Evolutionary conservation across 129 eudicot species (phyloP).

Genomic region (Cynara cardunculus): DNA sequence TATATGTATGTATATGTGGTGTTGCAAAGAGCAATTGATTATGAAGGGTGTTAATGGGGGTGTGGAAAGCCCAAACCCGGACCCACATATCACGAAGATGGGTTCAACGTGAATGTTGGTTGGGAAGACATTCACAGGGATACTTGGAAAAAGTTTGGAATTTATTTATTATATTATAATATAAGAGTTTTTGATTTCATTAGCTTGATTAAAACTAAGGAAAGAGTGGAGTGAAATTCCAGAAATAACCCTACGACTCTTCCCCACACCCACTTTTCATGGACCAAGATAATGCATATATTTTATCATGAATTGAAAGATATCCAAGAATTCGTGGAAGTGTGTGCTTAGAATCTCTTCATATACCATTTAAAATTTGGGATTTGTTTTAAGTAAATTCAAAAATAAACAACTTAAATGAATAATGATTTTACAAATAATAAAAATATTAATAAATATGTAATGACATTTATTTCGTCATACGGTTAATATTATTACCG

Average conservation of each 20-base stretch:
- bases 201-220: background rate
- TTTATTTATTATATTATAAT: slow-evolving; percentile 1
- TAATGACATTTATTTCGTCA: background rate
- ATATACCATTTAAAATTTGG: slow-evolving; percentile 5
- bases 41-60: slow-evolving; percentile 1
- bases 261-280: slow-evolving; percentile 36
- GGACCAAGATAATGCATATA: slow-evolving; percentile 31
- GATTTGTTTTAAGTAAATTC: background rate
- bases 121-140: slow-evolving; percentile 77
- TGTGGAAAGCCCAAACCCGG: slow-evolving; percentile 43
- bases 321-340: slow-evolving; percentile 34
- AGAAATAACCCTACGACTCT: slow-evolving; percentile 27
- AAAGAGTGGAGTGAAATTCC: slow-evolving; percentile 3
- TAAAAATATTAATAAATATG: background rate
- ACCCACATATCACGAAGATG: slow-evolving; percentile 47
- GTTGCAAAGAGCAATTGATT: slow-evolving; percentile 27
- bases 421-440: background rate
- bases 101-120: slow-evolving; percentile 99
- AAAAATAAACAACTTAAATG: background rate
- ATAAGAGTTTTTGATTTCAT: slow-evolving; percentile 12
- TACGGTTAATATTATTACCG: no score
- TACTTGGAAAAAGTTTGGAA: slow-evolving; percentile 33
- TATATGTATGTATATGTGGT: slow-evolving; percentile 30
- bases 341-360: slow-evolving; percentile 33
- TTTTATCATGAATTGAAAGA: slow-evolving; percentile 22